Conservation (phyloP, 2,329 filamentous ascomycete species). For the Aspergillus arachidicola region DNA sequence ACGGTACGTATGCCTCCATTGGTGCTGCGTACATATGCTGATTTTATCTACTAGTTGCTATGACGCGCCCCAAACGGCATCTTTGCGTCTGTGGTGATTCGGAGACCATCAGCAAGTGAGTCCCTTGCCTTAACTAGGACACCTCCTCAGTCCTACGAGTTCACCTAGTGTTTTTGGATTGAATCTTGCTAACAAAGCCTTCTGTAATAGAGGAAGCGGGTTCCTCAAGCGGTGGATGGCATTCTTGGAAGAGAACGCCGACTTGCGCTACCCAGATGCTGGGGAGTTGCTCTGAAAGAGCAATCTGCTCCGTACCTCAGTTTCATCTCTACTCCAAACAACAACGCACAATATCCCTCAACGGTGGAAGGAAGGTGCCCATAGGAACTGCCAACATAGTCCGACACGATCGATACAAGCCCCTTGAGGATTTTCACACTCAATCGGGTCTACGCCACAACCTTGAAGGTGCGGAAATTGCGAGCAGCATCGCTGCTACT, state of each 20-base stretch:
- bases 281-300: conserved; percentile 35
- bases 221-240: conserved; percentile 92
- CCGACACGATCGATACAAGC: background rate
- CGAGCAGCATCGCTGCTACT: background rate
- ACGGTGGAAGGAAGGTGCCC: background rate
- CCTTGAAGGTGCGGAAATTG: background rate
- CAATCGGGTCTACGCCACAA: background rate
- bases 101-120: conserved; percentile 86
- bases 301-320: background rate
- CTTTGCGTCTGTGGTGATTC: conserved; percentile 91
- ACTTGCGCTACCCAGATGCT: conserved; percentile 81
- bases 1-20: conserved; percentile 66
- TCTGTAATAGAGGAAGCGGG: conserved; percentile 68
- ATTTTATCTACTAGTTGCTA: conserved; percentile 68
- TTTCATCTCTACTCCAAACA: background rate
- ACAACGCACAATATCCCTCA: background rate
- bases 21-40: conserved; percentile 2
- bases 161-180: background rate
- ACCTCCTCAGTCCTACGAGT: background rate
- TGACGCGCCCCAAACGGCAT: conserved; percentile 91
- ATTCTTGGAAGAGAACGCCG: conserved; percentile 84
- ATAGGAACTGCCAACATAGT: background rate
- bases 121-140: conserved; percentile 26
- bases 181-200: conserved; percentile 3
- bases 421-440: background rate